Conservation (phyloP, 176 grass and related monocot genomes). For the Guadua angustifolia region DNA sequence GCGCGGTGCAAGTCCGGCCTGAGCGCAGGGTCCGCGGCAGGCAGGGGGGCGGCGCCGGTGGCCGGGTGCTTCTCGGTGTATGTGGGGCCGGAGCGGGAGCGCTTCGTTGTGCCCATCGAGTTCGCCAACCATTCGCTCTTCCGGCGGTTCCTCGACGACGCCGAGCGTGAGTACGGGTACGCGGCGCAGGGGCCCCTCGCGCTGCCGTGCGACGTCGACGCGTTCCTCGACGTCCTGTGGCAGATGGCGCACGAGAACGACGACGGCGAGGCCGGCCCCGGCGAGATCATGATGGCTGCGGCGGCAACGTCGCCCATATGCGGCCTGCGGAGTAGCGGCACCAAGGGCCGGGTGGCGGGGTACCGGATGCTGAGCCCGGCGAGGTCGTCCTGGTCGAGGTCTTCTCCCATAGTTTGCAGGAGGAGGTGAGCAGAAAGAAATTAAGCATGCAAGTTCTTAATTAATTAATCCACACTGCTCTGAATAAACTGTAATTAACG, state of each 20-base stretch:
- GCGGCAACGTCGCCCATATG: conserved; percentile 46
- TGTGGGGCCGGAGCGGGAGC: conserved; percentile 67
- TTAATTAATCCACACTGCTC: neutral
- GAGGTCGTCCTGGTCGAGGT: neutral
- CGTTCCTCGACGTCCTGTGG: conserved; percentile 68
- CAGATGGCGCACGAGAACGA: conserved; percentile 57
- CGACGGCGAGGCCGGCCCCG: neutral
- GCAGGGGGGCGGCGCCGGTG: conserved; percentile 28
- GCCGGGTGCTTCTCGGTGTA: conserved; percentile 85
- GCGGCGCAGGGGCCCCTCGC: conserved; percentile 64
- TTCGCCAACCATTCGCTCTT: conserved; percentile 75
- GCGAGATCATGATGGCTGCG: neutral
- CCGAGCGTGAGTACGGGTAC: conserved; percentile 70
- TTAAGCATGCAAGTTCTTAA: neutral
- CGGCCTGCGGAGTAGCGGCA: conserved; percentile 22
- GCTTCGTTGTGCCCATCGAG: conserved; percentile 66
- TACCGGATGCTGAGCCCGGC: conserved; percentile 60
- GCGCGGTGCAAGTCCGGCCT: conserved; percentile 54
- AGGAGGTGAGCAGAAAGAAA: conserved; percentile 16
- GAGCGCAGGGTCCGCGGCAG: neutral
- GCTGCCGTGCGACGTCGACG: conserved; percentile 69
- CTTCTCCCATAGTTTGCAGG: neutral
- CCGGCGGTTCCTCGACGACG: conserved; percentile 67
- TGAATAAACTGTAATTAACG: neutral
- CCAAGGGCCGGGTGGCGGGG: neutral